These are phyloP conservation scores for Tricholoma flavovirens DNA, from an alignment of 768 basidiomycete genomes.

Conservation along the genomic window DNA sequence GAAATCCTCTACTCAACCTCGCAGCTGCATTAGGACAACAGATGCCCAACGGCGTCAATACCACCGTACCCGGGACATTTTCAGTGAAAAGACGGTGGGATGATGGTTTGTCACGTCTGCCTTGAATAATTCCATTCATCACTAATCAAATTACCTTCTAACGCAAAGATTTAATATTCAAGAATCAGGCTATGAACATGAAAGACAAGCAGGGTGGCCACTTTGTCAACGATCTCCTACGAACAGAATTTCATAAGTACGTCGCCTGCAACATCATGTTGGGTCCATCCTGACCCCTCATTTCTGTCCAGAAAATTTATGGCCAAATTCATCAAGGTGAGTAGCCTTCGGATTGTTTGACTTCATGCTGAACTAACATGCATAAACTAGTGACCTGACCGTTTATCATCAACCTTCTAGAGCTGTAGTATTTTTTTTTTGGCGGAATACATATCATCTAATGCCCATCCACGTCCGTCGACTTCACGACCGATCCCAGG, in stretches of 20 bases:
- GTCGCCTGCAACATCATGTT: constrained; percentile 21
- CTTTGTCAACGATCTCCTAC: constrained; percentile 92
- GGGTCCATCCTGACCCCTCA: not conserved
- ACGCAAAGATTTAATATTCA: constrained; percentile 86
- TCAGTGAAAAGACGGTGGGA: constrained; percentile 94
- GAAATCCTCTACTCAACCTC: constrained; percentile 86
- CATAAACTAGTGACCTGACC: not conserved
- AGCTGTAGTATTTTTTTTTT: not conserved
- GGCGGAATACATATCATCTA: not conserved
- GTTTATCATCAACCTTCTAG: not conserved
- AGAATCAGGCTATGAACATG: constrained; percentile 84
- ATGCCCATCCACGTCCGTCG: not conserved
- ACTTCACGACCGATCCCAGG: constrained; percentile 46
- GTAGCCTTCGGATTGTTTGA: not conserved
- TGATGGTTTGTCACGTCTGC: constrained; percentile 54
- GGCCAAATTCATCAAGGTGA: constrained; percentile 84
- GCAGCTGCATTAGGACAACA: constrained; percentile 83
- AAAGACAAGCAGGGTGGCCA: constrained; percentile 62
- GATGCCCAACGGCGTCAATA: constrained; percentile 59
- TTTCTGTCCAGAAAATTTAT: constrained; percentile 73
- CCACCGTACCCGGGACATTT: constrained; percentile 76
- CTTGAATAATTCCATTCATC: constrained; percentile 2
- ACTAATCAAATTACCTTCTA: too few relatives aligned
- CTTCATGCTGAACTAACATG: not conserved
- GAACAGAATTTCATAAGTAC: constrained; percentile 91